phyloP scores from a whole-genome alignment of 371 early-diverging fungal species.

The Syncephalastrum contaminatum region DNA sequence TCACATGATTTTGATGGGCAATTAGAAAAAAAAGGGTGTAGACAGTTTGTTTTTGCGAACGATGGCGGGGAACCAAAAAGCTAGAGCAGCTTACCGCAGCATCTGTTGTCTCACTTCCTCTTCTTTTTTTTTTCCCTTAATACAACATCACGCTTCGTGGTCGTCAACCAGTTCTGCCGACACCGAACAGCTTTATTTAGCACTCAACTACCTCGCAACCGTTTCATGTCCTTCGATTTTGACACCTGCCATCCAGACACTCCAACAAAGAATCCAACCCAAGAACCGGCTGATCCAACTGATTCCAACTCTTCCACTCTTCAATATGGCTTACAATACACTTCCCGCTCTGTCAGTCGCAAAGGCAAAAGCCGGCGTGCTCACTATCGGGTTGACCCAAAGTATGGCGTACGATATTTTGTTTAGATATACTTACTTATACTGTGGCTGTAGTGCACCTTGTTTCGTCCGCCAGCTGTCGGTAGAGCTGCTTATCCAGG shows the following conservation, averaged over 20 bases:
- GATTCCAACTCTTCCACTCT: not conserved
- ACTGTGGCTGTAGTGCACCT: constrained; percentile 22
- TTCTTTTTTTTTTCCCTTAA: too few species aligned
- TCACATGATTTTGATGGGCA: too few species aligned
- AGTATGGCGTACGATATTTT: not conserved
- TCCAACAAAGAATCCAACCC: constrained; percentile 2
- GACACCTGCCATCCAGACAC: constrained; percentile 10
- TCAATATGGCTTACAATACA: constrained; percentile 15
- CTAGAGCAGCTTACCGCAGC: too few species aligned
- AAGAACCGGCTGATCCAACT: constrained; percentile 2
- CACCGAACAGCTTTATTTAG: too few species aligned
- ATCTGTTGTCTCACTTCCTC: too few species aligned
- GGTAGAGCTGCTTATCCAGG: constrained; percentile 42
- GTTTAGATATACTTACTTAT: too few species aligned
- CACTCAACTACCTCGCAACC: not conserved
- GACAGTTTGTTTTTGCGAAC: too few species aligned
- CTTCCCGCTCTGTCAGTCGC: constrained; percentile 7
- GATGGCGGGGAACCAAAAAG: too few species aligned
- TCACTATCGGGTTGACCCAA: constrained; percentile 7
- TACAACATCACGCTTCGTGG: too few species aligned
- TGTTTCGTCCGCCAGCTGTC: constrained; percentile 42
- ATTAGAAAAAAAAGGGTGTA: too few species aligned
- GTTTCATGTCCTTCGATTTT: constrained; percentile 41
- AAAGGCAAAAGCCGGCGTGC: constrained; percentile 9
- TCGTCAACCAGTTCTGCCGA: too few species aligned